Base-by-base conservation (phyloP, 2,329 filamentous ascomycete species). In the Hypomyces perniciosus region DNA sequence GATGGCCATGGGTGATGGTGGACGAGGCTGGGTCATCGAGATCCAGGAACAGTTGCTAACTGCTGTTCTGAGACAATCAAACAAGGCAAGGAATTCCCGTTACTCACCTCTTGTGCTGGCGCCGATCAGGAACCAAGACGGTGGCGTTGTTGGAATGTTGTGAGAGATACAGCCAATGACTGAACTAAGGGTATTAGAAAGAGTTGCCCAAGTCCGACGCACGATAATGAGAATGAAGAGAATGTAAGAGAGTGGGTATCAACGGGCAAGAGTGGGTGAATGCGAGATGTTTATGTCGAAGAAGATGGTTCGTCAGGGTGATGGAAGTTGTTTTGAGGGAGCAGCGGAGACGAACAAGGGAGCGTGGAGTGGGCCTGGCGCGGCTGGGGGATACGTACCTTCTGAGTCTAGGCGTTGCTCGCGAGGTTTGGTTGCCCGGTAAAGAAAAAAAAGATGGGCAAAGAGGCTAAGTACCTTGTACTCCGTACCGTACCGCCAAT, bases 131-230 rank as follows among this genome's bases (percentile, higher is more conserved):
- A 56, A 56, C 54, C 44, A 56, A 58, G 59, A 63, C 66, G 64
- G 63, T 57, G 66, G 56, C 56, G 62, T 57, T 65, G 61, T 62
- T 64, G 68, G 66, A 69, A 69, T 69, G 66, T 59, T 68, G 56
- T 46, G 58, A 54, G 51, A 57, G 56, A 61, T 64, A 60, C 48
- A 52, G 61, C 56, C 54, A 59, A 56, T 46, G 51, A 55, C 61
- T 64, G 58, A 51, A 58, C 54, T 51, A 58, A 56, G 53, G 34
- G 53, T 59, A 63, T 61, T 62, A 62, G 57, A 64, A 58, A 54
- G 56, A 52, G 53, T 58, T 57, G 54, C 51, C 55, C 53, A 54
- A 44, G 56, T 50, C 51, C 46, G 53, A 56, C 53, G 56, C 35
- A 42, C 45, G 44, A 52, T 44, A 31, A 48, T 51, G 44, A 51